phyloP scores from a whole-genome alignment of 2,329 filamentous ascomycete species.

The Fusarium sp. region DNA sequence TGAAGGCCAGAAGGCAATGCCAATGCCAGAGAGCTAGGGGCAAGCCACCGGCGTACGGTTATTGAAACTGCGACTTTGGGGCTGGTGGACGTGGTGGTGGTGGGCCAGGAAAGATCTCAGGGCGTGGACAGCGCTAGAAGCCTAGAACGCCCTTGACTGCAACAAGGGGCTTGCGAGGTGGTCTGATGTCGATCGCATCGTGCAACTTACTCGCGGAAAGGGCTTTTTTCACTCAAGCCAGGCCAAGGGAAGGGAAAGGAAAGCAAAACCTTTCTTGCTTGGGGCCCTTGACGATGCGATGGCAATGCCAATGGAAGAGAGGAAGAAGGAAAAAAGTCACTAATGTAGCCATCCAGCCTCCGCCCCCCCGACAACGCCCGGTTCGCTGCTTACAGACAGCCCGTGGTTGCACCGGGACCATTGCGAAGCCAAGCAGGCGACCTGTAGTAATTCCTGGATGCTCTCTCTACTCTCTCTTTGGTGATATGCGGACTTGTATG shows the following conservation, averaged over 20 bases:
- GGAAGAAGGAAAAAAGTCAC: conserved; percentile 13
- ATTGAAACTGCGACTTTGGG: background rate
- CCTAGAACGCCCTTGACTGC: conserved; percentile 36
- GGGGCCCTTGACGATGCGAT: background rate
- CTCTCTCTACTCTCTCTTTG: conserved; percentile 13
- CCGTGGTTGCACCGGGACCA: conserved; percentile 14
- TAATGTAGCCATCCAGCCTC: conserved; percentile 26
- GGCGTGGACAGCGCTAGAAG: conserved; percentile 27
- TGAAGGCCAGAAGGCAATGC: background rate
- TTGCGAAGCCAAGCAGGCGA: background rate
- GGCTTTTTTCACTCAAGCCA: background rate
- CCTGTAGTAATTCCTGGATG: conserved; percentile 9
- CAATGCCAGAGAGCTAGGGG: conserved; percentile 14
- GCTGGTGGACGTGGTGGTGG: conserved; percentile 18
- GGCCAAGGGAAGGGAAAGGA: background rate
- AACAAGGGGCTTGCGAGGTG: conserved; percentile 39
- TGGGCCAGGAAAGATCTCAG: conserved; percentile 24
- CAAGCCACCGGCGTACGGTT: conserved; percentile 18
- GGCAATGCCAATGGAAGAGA: background rate
- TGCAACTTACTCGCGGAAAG: conserved; percentile 35
- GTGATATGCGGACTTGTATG: conserved; percentile 21
- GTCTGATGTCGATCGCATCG: conserved; percentile 42
- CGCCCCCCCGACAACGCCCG: conserved; percentile 19
- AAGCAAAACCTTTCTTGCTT: background rate
- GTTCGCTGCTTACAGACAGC: conserved; percentile 15